These are phyloP conservation scores for Penicillium roqueforti DNA, from an alignment of 495 filamentous ascomycete species.

Conservation along the genomic window DNA sequence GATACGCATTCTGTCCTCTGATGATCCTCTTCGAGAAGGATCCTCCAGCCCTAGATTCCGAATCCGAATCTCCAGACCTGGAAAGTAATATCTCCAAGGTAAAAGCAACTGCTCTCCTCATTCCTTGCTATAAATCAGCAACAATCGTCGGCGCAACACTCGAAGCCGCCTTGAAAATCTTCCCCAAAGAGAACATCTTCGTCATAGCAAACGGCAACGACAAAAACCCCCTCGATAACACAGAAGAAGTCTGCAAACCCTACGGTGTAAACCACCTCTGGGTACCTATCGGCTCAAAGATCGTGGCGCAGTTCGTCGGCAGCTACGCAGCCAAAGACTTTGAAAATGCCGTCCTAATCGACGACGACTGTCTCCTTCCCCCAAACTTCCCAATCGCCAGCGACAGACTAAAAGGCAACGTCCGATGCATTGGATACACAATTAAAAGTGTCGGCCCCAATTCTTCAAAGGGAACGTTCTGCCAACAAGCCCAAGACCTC, in stretches of 20 bases:
- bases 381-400: conserved; percentile 40
- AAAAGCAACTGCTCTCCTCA: conserved; percentile 40
- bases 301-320: conserved; percentile 46
- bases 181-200: conserved; percentile 42
- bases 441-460: conserved; percentile 39
- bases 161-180: conserved; percentile 43
- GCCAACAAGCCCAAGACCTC: conserved; percentile 45
- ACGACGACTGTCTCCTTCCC: conserved; percentile 46
- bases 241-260: conserved; percentile 42
- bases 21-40: conserved; percentile 38
- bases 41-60: conserved; percentile 17
- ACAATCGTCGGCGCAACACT: conserved; percentile 40
- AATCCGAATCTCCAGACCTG: conserved; percentile 7
- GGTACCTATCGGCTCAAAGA: conserved; percentile 40
- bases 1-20: conserved; percentile 39
- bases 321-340: conserved; percentile 39
- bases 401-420: conserved; percentile 33
- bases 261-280: conserved; percentile 41
- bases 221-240: conserved; percentile 37
- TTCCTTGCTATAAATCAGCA: conserved; percentile 47
- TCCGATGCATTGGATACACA: conserved; percentile 43
- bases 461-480: conserved; percentile 30
- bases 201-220: conserved; percentile 45
- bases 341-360: conserved; percentile 41
- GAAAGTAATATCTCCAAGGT: conserved; percentile 18